These are phyloP conservation scores for Aspergillus fijiensis DNA, from an alignment of 2,329 filamentous ascomycete species.

Conservation along the genomic window DNA sequence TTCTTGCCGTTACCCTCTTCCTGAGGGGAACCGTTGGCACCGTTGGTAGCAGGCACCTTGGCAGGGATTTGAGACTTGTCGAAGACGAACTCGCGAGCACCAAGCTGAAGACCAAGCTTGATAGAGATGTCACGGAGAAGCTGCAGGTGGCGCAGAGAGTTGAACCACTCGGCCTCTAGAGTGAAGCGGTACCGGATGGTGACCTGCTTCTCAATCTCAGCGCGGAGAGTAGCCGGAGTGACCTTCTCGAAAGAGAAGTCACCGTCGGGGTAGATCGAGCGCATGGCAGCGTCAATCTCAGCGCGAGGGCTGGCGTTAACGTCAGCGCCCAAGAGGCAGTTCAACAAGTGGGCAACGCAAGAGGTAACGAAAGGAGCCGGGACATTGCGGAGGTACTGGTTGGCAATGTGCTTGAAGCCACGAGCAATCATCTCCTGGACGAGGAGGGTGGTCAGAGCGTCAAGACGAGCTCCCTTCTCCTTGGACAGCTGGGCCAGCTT, in stretches of 20 bases:
- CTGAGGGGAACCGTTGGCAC: conserved; percentile 32
- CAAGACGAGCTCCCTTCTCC: conserved; percentile 66
- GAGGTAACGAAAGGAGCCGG: conserved; percentile 77
- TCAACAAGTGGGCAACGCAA: conserved; percentile 82
- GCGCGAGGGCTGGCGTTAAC: conserved; percentile 76
- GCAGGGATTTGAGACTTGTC: conserved; percentile 44
- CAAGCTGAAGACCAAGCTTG: conserved; percentile 86
- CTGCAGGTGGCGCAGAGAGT: conserved; percentile 70
- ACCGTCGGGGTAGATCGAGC: conserved; percentile 73
- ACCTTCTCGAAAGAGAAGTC: conserved; percentile 79
- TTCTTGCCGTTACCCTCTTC: conserved; percentile 48
- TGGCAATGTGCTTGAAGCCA: conserved; percentile 89
- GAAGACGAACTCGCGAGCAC: conserved; percentile 75
- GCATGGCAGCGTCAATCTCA: conserved; percentile 73
- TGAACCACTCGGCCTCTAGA: conserved; percentile 67
- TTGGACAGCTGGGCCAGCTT: conserved; percentile 71
- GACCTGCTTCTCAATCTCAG: conserved; percentile 70
- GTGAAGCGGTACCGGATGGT: conserved; percentile 73
- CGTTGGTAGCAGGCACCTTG: conserved; percentile 42
- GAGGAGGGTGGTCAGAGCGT: conserved; percentile 73
- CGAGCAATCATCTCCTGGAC: conserved; percentile 93
- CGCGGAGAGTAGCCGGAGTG: conserved; percentile 69
- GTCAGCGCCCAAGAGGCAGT: conserved; percentile 80
- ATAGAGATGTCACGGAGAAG: conserved; percentile 84
- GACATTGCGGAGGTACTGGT: conserved; percentile 74